Percentiles rank a stretch among this genome's conserved stretches.
These are phyloP conservation scores for Phylloporus scabripes DNA, from an alignment of 768 basidiomycete genomes.

Conservation along the genomic window DNA sequence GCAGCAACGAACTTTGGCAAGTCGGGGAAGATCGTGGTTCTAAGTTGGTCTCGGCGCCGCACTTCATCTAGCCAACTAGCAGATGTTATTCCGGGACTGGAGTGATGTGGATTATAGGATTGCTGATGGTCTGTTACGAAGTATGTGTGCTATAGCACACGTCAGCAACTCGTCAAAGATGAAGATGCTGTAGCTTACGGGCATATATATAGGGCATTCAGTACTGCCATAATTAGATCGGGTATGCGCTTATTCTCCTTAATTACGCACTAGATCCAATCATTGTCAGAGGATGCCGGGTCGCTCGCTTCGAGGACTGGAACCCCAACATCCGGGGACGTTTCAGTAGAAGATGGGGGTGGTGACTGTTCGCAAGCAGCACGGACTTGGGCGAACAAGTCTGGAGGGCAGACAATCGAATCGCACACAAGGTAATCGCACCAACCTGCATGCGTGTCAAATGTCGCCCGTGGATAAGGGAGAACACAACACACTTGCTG, in stretches of 20 bases:
- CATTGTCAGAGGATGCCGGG: slow-evolving; percentile 33
- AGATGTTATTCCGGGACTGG: slow-evolving; percentile 10
- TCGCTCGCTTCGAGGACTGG: slow-evolving; percentile 37
- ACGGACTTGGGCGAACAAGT: slow-evolving; percentile 31
- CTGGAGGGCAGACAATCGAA: slow-evolving; percentile 38
- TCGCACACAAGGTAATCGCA: slow-evolving; percentile 46
- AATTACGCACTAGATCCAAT: slow-evolving; percentile 42
- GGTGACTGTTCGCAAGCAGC: slow-evolving; percentile 17
- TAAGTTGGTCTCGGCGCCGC: slow-evolving; percentile 33
- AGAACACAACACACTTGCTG: slow-evolving; percentile 26
- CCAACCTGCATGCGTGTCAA: slow-evolving; percentile 33
- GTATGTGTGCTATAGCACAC: slow-evolving; percentile 36
- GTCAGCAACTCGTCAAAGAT: not conserved
- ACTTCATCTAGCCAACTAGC: slow-evolving; percentile 37
- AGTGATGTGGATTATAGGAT: slow-evolving; percentile 27
- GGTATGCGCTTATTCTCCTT: not conserved
- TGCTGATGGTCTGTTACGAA: slow-evolving; percentile 50
- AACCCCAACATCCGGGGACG: slow-evolving; percentile 22
- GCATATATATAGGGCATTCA: slow-evolving; percentile 44
- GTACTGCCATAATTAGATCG: slow-evolving; percentile 26
- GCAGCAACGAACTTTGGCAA: slow-evolving; percentile 33
- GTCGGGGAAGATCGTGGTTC: slow-evolving; percentile 40
- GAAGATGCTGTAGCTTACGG: slow-evolving; percentile 25
- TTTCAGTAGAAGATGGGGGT: slow-evolving; percentile 1
- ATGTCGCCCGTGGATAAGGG: not conserved